Conservation (phyloP, 164 flowering plant genomes). For the Magnolia sinica region DNA sequence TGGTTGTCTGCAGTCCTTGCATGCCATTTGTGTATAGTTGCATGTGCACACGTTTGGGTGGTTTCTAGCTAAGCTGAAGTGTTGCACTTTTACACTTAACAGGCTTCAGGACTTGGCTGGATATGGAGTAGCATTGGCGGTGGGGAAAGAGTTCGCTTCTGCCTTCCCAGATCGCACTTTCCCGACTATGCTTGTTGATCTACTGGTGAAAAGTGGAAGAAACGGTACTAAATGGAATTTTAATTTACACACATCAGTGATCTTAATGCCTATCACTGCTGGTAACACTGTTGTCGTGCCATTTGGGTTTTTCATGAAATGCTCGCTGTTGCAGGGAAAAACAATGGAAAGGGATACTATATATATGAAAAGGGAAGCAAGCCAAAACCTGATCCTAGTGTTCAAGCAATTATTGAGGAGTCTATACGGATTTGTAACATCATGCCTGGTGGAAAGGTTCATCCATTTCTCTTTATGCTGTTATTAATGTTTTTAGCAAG, state of each 20-base stretch:
- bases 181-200: conserved; percentile 56
- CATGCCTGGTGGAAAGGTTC: conserved; percentile 92
- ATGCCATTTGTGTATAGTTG: background rate
- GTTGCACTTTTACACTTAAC: conserved; percentile 12
- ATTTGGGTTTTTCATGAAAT: background rate
- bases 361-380: conserved; percentile 85
- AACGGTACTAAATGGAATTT: conserved; percentile 51
- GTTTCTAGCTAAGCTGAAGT: conserved; percentile 2
- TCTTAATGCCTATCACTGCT: background rate
- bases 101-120: conserved; percentile 95
- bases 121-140: conserved; percentile 76
- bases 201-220: conserved; percentile 72
- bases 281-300: background rate
- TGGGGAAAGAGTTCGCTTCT: conserved; percentile 42
- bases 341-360: conserved; percentile 89
- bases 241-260: background rate
- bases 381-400: conserved; percentile 79
- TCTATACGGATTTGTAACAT: conserved; percentile 56
- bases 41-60: background rate
- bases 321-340: conserved; percentile 55
- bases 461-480: background rate
- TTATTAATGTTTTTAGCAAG: background rate
- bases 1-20: background rate
- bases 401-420: conserved; percentile 75
- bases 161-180: conserved; percentile 73